Evolutionary conservation across 768 basidiomycete species (phyloP).

Genomic region (Tricholoma matsutake): DNA sequence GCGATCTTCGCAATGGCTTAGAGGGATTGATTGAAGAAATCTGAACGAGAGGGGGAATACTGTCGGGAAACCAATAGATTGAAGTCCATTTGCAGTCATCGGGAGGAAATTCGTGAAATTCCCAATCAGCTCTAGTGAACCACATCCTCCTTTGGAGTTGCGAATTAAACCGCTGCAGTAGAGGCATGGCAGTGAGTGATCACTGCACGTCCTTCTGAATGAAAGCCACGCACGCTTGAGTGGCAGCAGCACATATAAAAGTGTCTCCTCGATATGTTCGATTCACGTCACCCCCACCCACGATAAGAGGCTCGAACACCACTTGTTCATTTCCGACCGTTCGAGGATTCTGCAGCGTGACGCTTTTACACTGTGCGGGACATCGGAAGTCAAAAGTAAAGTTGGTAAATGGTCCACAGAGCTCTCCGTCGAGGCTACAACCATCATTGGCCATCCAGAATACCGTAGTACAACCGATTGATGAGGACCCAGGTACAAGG

Average conservation of each 20-base stretch:
- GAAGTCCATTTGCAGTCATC: slow-evolving; percentile 54
- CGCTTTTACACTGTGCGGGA: slow-evolving; percentile 64
- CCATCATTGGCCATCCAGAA: slow-evolving; percentile 69
- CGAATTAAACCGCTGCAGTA: slow-evolving; percentile 58
- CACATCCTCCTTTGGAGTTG: slow-evolving; percentile 74
- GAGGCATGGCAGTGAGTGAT: slow-evolving; percentile 8
- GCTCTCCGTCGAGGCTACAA: slow-evolving; percentile 69
- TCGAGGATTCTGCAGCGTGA: slow-evolving; percentile 69
- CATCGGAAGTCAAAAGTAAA: slow-evolving; percentile 73
- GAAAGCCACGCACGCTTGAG: slow-evolving; percentile 61
- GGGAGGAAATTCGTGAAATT: slow-evolving; percentile 72
- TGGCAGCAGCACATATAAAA: slow-evolving; percentile 82
- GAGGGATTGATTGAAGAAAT: slow-evolving; percentile 44
- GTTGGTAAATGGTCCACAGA: slow-evolving; percentile 63
- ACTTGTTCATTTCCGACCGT: slow-evolving; percentile 66
- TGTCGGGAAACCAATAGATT: slow-evolving; percentile 71
- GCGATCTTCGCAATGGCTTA: slow-evolving; percentile 68
- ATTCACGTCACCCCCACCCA: slow-evolving; percentile 78
- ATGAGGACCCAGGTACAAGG: slow-evolving; percentile 59
- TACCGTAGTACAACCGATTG: slow-evolving; percentile 63
- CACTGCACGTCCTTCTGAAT: slow-evolving; percentile 3
- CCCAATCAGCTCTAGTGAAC: slow-evolving; percentile 61
- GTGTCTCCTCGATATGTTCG: slow-evolving; percentile 79
- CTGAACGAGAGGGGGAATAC: slow-evolving; percentile 71
- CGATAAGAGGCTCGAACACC: slow-evolving; percentile 69